Conservation (phyloP, 1,139 yeast species). For the Geotrichum reessii region DNA sequence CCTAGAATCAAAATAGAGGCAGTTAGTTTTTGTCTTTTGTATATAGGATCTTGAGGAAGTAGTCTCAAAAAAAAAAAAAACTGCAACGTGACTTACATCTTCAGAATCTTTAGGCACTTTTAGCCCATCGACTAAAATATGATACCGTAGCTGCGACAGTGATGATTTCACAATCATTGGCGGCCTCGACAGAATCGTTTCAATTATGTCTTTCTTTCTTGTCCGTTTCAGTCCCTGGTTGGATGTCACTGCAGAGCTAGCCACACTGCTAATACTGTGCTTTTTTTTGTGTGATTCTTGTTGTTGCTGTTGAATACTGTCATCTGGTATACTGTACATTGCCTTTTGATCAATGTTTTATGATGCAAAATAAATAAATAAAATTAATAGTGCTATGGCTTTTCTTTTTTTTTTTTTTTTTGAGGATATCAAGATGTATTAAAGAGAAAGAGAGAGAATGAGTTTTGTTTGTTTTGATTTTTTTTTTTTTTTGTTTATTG, state of each 20-base stretch:
- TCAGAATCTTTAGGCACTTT: slow-evolving; percentile 26
- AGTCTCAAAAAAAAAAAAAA: not conserved
- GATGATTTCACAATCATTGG: slow-evolving; percentile 63
- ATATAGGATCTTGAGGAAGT: slow-evolving; percentile 6
- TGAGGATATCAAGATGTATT: not conserved
- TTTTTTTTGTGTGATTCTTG: not conserved
- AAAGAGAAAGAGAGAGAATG: not conserved
- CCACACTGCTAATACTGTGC: not conserved
- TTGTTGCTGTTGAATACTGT: slow-evolving; percentile 1
- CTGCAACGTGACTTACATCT: slow-evolving; percentile 18
- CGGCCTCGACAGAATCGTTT: slow-evolving; percentile 54
- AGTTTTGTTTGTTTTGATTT: not conserved
- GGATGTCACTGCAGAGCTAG: not conserved
- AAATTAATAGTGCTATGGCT: too few relatives aligned
- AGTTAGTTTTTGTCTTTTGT: not conserved
- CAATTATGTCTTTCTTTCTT: slow-evolving; percentile 52
- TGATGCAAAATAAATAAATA: not conserved
- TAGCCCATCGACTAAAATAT: slow-evolving; percentile 75
- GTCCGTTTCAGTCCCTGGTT: slow-evolving; percentile 10
- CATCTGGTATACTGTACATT: not conserved
- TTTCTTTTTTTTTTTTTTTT: too few relatives aligned
- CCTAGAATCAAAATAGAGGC: slow-evolving; percentile 23
- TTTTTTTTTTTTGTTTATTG: not conserved
- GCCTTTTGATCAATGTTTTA: not conserved
- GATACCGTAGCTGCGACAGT: slow-evolving; percentile 72